Percentiles rank a stretch among this genome's conserved stretches.
These are phyloP conservation scores for Grigorovia humatica DNA, from an alignment of 805 yeast genomes.

Conservation along the genomic window DNA sequence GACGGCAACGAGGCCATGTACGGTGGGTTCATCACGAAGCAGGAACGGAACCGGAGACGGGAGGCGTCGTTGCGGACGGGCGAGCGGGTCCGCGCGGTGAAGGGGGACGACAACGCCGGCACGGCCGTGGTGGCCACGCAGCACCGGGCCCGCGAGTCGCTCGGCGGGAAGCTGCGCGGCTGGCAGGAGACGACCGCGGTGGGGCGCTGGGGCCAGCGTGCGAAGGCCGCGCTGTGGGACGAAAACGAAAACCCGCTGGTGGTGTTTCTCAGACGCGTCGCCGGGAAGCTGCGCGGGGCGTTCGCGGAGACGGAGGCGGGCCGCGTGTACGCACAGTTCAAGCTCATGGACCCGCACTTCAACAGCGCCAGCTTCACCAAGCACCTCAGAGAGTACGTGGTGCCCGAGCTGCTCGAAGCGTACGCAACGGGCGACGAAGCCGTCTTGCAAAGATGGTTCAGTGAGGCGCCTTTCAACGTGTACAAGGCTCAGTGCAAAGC, in stretches of 20 bases:
- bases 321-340: constrained; percentile 77
- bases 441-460: constrained; percentile 79
- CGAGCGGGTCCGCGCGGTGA: constrained; percentile 53
- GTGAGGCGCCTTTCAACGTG: constrained; percentile 94
- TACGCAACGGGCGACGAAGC: constrained; percentile 84
- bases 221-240: constrained; percentile 67
- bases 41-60: constrained; percentile 65
- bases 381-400: constrained; percentile 81
- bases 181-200: constrained; percentile 57
- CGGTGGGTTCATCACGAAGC: constrained; percentile 87
- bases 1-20: constrained; percentile 84
- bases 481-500: constrained; percentile 91
- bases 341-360: constrained; percentile 83
- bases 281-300: constrained; percentile 74
- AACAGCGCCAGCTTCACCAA: constrained; percentile 65
- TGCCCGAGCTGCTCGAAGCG: constrained; percentile 94
- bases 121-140: constrained; percentile 73
- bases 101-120: constrained; percentile 75
- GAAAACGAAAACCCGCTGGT: constrained; percentile 91
- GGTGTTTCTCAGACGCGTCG: constrained; percentile 64
- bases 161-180: constrained; percentile 55
- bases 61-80: constrained; percentile 52
- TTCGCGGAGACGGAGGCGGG: constrained; percentile 96
- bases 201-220: constrained; percentile 51
- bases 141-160: constrained; percentile 57